Evolutionary conservation across 2,329 filamentous ascomycete genomes (phyloP).

Genomic region (Tolypocladium pustulatum): DNA sequence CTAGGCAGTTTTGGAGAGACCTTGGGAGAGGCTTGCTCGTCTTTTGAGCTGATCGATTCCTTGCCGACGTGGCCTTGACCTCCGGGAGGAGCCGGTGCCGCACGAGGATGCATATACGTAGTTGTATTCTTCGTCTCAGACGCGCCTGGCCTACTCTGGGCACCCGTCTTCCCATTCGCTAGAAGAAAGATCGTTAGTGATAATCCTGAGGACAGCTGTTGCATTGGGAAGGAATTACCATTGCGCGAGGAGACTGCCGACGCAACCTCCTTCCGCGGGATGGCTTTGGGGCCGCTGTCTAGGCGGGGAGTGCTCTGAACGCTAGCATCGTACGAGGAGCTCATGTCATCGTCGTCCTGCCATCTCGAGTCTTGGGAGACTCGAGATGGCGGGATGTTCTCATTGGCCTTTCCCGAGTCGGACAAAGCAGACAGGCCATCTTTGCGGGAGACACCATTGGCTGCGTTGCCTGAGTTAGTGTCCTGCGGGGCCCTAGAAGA

Average conservation of each 20-base stretch:
- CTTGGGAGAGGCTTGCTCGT: constrained; percentile 31
- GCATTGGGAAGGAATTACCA: constrained; percentile 21
- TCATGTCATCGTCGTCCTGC: constrained; percentile 42
- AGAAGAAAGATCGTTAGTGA: not conserved
- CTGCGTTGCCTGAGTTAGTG: constrained; percentile 20
- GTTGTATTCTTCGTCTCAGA: constrained; percentile 25
- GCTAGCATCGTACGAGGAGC: constrained; percentile 29
- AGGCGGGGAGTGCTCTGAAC: constrained; percentile 28
- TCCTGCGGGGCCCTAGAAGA: constrained; percentile 28
- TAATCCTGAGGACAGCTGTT: constrained; percentile 6
- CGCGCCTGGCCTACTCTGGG: constrained; percentile 10
- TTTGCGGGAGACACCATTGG: constrained; percentile 19
- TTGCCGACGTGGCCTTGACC: constrained; percentile 26
- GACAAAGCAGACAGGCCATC: constrained; percentile 10
- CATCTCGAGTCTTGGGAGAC: constrained; percentile 49
- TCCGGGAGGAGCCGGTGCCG: constrained; percentile 41
- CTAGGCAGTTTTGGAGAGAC: constrained; percentile 58
- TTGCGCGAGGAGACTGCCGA: constrained; percentile 24
- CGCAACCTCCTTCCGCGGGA: constrained; percentile 56
- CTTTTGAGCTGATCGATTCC: constrained; percentile 36
- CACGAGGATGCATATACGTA: constrained; percentile 47
- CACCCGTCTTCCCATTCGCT: constrained; percentile 17
- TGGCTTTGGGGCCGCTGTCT: constrained; percentile 33
- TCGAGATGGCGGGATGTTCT: constrained; percentile 27
- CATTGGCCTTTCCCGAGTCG: constrained; percentile 25